A percentile compares a stretch with the other conserved stretches of the same genome.
Conservation (phyloP, 345 rosid genomes). For the Euphorbia peplus region DNA sequence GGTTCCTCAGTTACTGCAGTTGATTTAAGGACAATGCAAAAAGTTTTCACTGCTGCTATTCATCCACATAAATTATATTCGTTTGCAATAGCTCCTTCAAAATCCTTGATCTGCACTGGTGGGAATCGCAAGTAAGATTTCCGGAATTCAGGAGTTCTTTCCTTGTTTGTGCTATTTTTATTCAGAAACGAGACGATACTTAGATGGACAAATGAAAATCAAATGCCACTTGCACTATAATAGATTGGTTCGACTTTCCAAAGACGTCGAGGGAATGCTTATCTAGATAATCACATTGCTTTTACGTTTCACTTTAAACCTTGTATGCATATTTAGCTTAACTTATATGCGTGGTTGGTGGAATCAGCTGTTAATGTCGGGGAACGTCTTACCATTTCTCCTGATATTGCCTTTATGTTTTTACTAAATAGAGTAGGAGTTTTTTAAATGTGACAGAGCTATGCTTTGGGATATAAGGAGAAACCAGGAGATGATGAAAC, state of each 20-base stretch:
- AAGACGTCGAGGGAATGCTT: background rate
- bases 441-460: conserved; percentile 41
- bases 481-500: conserved; percentile 32
- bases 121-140: conserved; percentile 50
- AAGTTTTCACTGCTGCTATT: conserved; percentile 38
- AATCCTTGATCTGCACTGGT: conserved; percentile 53
- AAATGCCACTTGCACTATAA: background rate
- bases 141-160: conserved; percentile 1
- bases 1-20: conserved; percentile 49
- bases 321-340: background rate
- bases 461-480: conserved; percentile 60
- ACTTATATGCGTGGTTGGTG: too few relatives aligned
- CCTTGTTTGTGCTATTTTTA: background rate
- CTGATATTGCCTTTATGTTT: background rate
- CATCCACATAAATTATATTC: conserved; percentile 38
- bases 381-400: background rate
- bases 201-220: background rate
- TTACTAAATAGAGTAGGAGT: background rate
- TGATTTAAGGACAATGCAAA: conserved; percentile 68
- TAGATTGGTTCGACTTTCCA: background rate
- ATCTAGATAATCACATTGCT: background rate
- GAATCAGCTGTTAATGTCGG: background rate
- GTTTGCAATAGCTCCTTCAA: conserved; percentile 45
- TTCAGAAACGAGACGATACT: background rate
- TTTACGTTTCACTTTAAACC: background rate